Evolutionary conservation across 1,139 yeast genomes (phyloP).

Genomic region (Suhomyces terraborum): DNA sequence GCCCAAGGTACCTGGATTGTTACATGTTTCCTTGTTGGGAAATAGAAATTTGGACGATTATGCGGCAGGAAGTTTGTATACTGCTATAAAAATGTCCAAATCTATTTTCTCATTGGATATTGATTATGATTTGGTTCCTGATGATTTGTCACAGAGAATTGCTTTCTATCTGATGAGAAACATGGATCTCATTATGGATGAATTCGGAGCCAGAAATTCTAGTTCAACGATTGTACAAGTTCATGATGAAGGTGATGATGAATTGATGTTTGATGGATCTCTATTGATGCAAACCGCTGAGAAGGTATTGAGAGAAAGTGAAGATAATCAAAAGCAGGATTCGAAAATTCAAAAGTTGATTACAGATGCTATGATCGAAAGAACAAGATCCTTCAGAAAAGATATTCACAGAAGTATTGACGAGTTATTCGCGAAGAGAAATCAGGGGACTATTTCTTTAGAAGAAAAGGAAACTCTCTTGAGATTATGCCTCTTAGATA

Average conservation of each 20-base stretch:
- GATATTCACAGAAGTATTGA: slow-evolving; percentile 48
- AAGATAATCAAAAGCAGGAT: slow-evolving; percentile 36
- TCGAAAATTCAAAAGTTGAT: slow-evolving; percentile 42
- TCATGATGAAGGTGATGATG: slow-evolving; percentile 39
- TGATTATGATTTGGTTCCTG: slow-evolving; percentile 68
- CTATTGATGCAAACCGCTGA: slow-evolving; percentile 32
- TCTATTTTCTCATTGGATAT: slow-evolving; percentile 71
- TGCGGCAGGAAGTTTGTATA: slow-evolving; percentile 67
- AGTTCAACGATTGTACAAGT: slow-evolving; percentile 23
- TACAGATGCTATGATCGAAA: slow-evolving; percentile 45
- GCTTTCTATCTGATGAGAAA: slow-evolving; percentile 83
- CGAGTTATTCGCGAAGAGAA: slow-evolving; percentile 39
- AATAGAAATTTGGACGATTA: slow-evolving; percentile 56
- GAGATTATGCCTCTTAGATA: slow-evolving; percentile 46
- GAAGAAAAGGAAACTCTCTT: slow-evolving; percentile 49
- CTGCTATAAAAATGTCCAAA: slow-evolving; percentile 66
- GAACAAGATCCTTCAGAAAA: slow-evolving; percentile 43
- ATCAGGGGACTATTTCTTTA: slow-evolving; percentile 39
- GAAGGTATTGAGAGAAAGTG: slow-evolving; percentile 26
- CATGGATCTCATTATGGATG: slow-evolving; percentile 63
- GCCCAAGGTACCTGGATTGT: slow-evolving; percentile 65
- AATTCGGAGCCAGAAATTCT: slow-evolving; percentile 27
- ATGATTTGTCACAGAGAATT: slow-evolving; percentile 71
- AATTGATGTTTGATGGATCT: slow-evolving; percentile 51
- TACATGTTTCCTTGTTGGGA: slow-evolving; percentile 77